Percentiles rank a stretch among this genome's conserved stretches.
Evolutionary conservation across 495 filamentous ascomycete species (phyloP).

Genomic region (Aspergillus nidulans): DNA sequence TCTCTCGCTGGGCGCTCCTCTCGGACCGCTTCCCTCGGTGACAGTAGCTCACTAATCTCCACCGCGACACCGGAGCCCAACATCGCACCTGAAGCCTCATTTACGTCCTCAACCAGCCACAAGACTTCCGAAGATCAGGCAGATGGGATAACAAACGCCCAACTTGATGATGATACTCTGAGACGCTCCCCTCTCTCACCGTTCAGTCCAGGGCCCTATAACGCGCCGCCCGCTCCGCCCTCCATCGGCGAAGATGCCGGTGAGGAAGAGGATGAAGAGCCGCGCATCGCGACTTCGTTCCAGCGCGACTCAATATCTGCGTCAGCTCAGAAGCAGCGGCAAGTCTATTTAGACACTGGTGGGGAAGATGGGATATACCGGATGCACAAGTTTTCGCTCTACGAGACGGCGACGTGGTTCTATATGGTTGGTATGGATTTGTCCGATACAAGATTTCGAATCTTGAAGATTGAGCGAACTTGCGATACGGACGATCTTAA

Average conservation of each 20-base stretch:
- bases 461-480: constrained; percentile 91
- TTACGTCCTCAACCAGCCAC: constrained; percentile 13
- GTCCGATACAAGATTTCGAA: constrained; percentile 79
- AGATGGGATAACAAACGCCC: constrained; percentile 2
- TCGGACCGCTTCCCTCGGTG: constrained; percentile 14
- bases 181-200: constrained; percentile 16
- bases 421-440: constrained; percentile 93
- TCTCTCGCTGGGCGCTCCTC: constrained; percentile 14
- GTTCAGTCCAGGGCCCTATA: constrained; percentile 23
- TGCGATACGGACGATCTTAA: constrained; percentile 74
- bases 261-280: constrained; percentile 41
- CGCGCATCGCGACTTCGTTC: constrained; percentile 39
- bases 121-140: constrained; percentile 14
- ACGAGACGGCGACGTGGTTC: constrained; percentile 87
- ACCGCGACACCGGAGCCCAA: constrained; percentile 8
- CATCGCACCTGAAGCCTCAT: constrained; percentile 10
- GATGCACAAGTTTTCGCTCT: constrained; percentile 94
- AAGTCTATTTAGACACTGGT: constrained; percentile 50
- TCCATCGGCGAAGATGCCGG: constrained; percentile 25
- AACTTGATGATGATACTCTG: constrained; percentile 18
- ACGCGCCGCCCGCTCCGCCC: constrained; percentile 18
- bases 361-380: constrained; percentile 68
- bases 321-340: constrained; percentile 42
- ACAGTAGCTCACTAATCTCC: constrained; percentile 11
- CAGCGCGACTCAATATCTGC: constrained; percentile 37